Conservation (phyloP, 1,139 yeast genomes). For the Suhomyces ambrosiae region DNA sequence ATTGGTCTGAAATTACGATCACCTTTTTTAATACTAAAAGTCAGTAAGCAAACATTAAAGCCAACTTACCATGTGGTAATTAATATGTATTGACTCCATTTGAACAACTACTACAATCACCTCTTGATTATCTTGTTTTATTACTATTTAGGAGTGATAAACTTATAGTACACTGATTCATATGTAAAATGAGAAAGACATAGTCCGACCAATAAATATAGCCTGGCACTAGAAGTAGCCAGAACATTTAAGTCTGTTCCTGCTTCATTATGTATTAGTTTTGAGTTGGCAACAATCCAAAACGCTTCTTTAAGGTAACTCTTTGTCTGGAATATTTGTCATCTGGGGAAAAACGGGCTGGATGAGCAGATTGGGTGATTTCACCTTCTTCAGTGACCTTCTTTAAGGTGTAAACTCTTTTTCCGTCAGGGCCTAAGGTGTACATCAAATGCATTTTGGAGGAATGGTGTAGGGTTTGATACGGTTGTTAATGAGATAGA, state of each 20-base stretch:
- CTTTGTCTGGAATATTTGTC: slow-evolving; percentile 99
- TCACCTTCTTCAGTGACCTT: slow-evolving; percentile 83
- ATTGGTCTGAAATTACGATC: too few relatives aligned
- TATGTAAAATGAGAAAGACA: neutral
- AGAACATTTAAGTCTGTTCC: too few relatives aligned
- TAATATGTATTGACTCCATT: too few relatives aligned
- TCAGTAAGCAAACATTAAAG: too few relatives aligned
- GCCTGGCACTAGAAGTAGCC: neutral
- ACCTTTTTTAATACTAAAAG: too few relatives aligned
- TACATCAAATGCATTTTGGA: slow-evolving; percentile 94
- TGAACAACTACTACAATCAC: too few relatives aligned
- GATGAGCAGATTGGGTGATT: slow-evolving; percentile 98
- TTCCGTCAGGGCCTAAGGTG: slow-evolving; percentile 91
- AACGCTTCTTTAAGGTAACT: slow-evolving; percentile 96
- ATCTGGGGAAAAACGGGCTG: slow-evolving; percentile 99
- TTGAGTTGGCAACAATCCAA: slow-evolving; percentile 85
- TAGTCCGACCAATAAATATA: too few relatives aligned
- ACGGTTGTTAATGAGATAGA: slow-evolving; percentile 3
- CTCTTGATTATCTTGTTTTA: slow-evolving; percentile 1
- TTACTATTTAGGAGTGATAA: slow-evolving; percentile 4
- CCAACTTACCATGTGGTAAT: too few relatives aligned
- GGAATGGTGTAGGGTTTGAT: slow-evolving; percentile 2
- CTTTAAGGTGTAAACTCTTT: slow-evolving; percentile 90
- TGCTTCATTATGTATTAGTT: too few relatives aligned
- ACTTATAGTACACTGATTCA: slow-evolving; percentile 8